These are phyloP conservation scores for Malus hybrid DNA, from an alignment of 331 rosid species.

Conservation along the genomic window DNA sequence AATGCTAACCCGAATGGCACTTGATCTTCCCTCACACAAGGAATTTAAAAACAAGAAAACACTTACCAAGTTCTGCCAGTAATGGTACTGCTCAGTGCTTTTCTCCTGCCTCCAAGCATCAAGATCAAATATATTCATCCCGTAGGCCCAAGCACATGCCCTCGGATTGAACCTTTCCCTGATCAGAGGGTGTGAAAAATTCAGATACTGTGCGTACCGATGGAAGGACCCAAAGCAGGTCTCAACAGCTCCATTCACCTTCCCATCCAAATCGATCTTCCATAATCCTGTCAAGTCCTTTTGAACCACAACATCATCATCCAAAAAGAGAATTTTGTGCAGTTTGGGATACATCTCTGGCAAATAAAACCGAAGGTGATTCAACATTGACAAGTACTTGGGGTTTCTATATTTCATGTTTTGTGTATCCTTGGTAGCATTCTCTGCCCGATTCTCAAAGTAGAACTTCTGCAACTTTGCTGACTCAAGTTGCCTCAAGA, in stretches of 20 bases:
- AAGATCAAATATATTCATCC: conserved; percentile 88
- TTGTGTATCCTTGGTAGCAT: conserved; percentile 38
- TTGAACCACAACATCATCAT: conserved; percentile 47
- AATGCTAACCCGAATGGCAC: neutral
- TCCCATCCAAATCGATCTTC: conserved; percentile 89
- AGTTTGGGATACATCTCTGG: conserved; percentile 91
- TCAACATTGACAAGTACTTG: conserved; percentile 57
- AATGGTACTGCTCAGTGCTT: conserved; percentile 69
- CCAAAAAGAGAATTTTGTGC: conserved; percentile 68
- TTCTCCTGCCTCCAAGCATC: conserved; percentile 90
- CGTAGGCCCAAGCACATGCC: conserved; percentile 93
- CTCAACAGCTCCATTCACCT: conserved; percentile 96
- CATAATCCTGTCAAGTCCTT: conserved; percentile 60
- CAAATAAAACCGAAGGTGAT: conserved; percentile 85
- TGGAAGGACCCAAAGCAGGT: conserved; percentile 95
- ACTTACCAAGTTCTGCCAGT: conserved; percentile 90
- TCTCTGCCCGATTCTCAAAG: conserved; percentile 46
- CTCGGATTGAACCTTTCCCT: conserved; percentile 75
- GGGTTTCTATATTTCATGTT: conserved; percentile 43
- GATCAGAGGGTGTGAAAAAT: conserved; percentile 74
- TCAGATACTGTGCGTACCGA: conserved; percentile 70
- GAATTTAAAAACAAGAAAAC: neutral
- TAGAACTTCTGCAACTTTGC: conserved; percentile 44
- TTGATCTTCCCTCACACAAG: neutral
- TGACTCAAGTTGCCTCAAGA: conserved; percentile 61